phyloP scores from a whole-genome alignment of 2,329 filamentous ascomycete genomes.

The Dichotomopilus funicola region DNA sequence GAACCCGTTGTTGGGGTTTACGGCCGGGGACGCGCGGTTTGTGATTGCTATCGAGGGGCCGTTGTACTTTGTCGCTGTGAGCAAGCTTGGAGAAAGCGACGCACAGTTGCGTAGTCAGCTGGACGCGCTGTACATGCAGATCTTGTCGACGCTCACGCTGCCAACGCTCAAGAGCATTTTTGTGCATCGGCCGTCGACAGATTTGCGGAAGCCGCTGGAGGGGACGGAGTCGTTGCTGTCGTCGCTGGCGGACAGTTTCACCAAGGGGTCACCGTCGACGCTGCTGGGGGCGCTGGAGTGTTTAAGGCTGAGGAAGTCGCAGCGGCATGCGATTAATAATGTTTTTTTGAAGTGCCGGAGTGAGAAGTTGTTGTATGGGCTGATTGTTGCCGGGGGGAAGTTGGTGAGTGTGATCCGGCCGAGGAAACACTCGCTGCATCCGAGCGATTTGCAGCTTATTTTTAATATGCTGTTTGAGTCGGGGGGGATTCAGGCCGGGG shows the following conservation, averaged over 20 bases:
- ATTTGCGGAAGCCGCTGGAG: slow-evolving; percentile 80
- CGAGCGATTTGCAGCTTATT: slow-evolving; percentile 89
- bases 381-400: slow-evolving; percentile 86
- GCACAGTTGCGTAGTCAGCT: slow-evolving; percentile 79
- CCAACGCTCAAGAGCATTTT: slow-evolving; percentile 84
- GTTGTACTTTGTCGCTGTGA: slow-evolving; percentile 89
- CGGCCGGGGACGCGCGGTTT: slow-evolving; percentile 78
- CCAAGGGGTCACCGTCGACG: slow-evolving; percentile 80
- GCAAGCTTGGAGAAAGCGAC: slow-evolving; percentile 86
- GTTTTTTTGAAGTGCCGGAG: slow-evolving; percentile 73
- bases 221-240: slow-evolving; percentile 88
- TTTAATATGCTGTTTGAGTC: slow-evolving; percentile 99
- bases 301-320: slow-evolving; percentile 81
- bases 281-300: slow-evolving; percentile 89
- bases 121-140: slow-evolving; percentile 96
- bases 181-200: slow-evolving; percentile 83
- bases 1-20: slow-evolving; percentile 75
- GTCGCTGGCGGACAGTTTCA: slow-evolving; percentile 90
- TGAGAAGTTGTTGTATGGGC: slow-evolving; percentile 78
- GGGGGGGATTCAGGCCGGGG: slow-evolving; percentile 80
- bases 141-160: slow-evolving; percentile 87
- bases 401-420: slow-evolving; percentile 93
- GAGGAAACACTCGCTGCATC: slow-evolving; percentile 90
- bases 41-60: slow-evolving; percentile 80
- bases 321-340: slow-evolving; percentile 80